These are phyloP conservation scores for Apodospora peruviana DNA, from an alignment of 495 filamentous ascomycete species.

Conservation along the genomic window DNA sequence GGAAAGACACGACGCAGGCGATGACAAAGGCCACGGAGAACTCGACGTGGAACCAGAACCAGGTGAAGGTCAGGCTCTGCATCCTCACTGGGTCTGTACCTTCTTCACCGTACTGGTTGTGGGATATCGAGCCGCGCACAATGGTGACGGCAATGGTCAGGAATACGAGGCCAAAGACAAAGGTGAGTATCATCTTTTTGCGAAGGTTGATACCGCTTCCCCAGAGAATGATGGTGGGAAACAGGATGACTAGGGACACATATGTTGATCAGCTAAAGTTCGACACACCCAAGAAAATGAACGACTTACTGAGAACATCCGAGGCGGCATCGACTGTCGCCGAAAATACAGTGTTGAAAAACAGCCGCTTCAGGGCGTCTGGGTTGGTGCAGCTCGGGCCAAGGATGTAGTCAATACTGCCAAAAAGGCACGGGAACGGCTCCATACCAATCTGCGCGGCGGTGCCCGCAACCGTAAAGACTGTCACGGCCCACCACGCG, in stretches of 20 bases:
- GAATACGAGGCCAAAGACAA: constrained; percentile 11
- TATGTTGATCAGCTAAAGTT: not conserved
- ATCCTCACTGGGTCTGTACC: not conserved
- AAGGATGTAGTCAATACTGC: constrained; percentile 4
- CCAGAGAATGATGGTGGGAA: constrained; percentile 15
- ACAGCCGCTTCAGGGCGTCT: not conserved
- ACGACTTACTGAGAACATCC: constrained; percentile 9
- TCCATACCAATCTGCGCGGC: constrained; percentile 3
- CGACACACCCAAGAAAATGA: not conserved
- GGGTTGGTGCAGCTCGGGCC: constrained; percentile 1
- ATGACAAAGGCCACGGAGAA: constrained; percentile 11
- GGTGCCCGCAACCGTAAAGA: constrained; percentile 5
- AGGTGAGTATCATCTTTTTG: constrained; percentile 8
- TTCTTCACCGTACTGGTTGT: constrained; percentile 2
- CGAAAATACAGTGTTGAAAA: constrained; percentile 7
- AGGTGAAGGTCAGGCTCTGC: constrained; percentile 4
- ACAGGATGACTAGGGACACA: constrained; percentile 3
- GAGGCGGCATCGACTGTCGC: constrained; percentile 5
- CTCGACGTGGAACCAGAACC: constrained; percentile 13
- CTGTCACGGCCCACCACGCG: constrained; percentile 6
- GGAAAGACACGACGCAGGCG: constrained; percentile 15
- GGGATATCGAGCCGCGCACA: constrained; percentile 9
- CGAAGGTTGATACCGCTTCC: constrained; percentile 4
- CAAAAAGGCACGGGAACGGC: constrained; percentile 6
- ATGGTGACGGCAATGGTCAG: constrained; percentile 16